A percentile compares a stretch with the other conserved stretches of the same genome.
These are phyloP conservation scores for Botrytis hyacinthi DNA, from an alignment of 2,329 filamentous ascomycete genomes.

Conservation along the genomic window DNA sequence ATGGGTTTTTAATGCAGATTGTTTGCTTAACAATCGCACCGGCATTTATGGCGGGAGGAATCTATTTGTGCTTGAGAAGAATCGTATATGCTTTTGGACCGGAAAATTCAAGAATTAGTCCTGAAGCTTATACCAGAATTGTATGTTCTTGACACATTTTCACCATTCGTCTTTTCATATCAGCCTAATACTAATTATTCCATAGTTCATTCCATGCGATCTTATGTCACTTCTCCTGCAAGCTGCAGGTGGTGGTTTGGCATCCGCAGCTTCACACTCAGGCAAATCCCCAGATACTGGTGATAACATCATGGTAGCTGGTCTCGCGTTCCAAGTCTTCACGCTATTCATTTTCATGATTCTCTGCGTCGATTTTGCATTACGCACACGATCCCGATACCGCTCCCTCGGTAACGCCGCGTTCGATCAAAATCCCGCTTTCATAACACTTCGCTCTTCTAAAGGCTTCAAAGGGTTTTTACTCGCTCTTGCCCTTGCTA, in stretches of 20 bases:
- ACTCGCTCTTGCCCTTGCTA: slow-evolving; percentile 46
- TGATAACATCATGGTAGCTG: slow-evolving; percentile 64
- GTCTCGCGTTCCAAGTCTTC: slow-evolving; percentile 59
- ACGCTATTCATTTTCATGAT: slow-evolving; percentile 56
- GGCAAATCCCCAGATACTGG: slow-evolving; percentile 43
- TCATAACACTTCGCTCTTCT: slow-evolving; percentile 22
- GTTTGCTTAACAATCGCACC: slow-evolving; percentile 63
- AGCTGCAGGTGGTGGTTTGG: slow-evolving; percentile 57
- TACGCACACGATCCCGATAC: slow-evolving; percentile 35
- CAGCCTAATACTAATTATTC: neutral
- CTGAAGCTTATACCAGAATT: slow-evolving; percentile 49
- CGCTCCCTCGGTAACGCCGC: slow-evolving; percentile 37
- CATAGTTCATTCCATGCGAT: slow-evolving; percentile 62
- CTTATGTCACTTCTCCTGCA: slow-evolving; percentile 60
- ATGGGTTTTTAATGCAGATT: slow-evolving; percentile 55
- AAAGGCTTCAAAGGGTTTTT: slow-evolving; percentile 33
- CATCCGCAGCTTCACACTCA: slow-evolving; percentile 49
- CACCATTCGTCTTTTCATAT: slow-evolving; percentile 34
- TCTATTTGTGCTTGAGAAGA: slow-evolving; percentile 59
- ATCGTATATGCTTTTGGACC: slow-evolving; percentile 50
- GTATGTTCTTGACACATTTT: slow-evolving; percentile 39
- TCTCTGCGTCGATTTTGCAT: slow-evolving; percentile 31
- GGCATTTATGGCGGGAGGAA: slow-evolving; percentile 61
- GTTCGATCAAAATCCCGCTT: slow-evolving; percentile 28
- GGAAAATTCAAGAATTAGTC: slow-evolving; percentile 49